A percentile compares a stretch with the other conserved stretches of the same genome.
Conservation (phyloP, 306 rosid genomes). For the Trifolium dubium region DNA sequence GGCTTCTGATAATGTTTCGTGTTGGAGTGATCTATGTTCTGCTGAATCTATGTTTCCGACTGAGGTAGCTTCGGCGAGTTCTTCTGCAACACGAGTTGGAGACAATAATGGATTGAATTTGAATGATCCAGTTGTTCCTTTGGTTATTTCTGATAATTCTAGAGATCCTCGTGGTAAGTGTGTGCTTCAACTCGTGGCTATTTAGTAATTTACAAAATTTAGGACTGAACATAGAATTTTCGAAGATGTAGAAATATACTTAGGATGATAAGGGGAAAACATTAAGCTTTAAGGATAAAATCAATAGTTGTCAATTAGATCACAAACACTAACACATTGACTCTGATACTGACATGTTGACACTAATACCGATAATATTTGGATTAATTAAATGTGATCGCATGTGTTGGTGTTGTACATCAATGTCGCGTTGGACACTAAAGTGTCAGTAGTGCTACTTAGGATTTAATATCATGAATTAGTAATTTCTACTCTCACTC, state of each 20-base stretch:
- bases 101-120: conserved; percentile 6
- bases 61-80: conserved; percentile 19
- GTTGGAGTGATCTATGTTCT: conserved; percentile 9
- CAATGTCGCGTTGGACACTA: too few species aligned
- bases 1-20: background rate
- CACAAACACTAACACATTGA: background rate
- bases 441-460: background rate
- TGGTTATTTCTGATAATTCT: background rate
- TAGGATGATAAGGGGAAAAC: background rate
- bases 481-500: background rate
- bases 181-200: background rate
- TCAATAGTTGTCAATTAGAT: background rate
- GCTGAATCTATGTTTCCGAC: conserved; percentile 28
- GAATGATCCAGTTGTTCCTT: conserved; percentile 7
- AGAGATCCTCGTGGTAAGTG: conserved; percentile 37
- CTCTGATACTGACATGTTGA: background rate
- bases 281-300: conserved; percentile 1
- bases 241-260: background rate
- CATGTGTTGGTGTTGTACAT: background rate
- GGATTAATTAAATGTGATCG: background rate
- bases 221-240: background rate
- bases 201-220: background rate
- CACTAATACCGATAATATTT: background rate
- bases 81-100: background rate
- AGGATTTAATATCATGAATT: background rate